These are phyloP conservation scores for Psidium guajava DNA, from an alignment of 345 rosid genomes.

Conservation along the genomic window DNA sequence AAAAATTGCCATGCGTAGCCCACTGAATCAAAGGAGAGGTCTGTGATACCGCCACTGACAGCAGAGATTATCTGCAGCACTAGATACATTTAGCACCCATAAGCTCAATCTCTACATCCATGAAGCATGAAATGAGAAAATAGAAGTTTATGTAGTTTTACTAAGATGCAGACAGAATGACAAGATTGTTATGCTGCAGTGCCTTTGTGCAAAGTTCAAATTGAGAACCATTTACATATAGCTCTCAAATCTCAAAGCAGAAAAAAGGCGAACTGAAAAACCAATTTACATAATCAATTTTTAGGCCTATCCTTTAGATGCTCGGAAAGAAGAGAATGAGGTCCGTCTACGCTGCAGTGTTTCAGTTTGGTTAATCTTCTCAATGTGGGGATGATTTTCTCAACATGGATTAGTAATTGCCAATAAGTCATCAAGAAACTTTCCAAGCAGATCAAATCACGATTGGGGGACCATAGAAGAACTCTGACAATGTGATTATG, in stretches of 20 bases:
- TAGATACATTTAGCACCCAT: not conserved
- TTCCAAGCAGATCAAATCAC: not conserved
- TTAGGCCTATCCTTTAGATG: not conserved
- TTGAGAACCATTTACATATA: not conserved
- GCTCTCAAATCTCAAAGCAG: not conserved
- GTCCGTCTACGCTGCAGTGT: not conserved
- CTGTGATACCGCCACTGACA: constrained; percentile 70
- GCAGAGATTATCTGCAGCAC: constrained; percentile 74
- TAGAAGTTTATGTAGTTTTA: not conserved
- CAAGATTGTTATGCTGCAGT: not conserved
- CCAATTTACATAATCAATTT: not conserved
- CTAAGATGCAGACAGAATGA: not conserved
- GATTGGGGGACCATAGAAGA: not conserved
- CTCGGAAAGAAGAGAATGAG: not conserved
- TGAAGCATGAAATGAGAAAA: not conserved
- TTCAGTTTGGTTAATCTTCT: not conserved
- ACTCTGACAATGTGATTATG: not conserved
- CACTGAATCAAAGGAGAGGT: constrained; percentile 60
- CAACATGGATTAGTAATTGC: not conserved
- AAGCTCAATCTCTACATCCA: not conserved
- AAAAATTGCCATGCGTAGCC: constrained; percentile 79
- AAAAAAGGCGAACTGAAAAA: not conserved
- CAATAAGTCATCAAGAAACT: not conserved
- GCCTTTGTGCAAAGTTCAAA: not conserved
- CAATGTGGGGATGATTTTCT: not conserved